Evolutionary conservation across 2,329 filamentous ascomycete genomes (phyloP).

Genomic region (Huntiella savannae): DNA sequence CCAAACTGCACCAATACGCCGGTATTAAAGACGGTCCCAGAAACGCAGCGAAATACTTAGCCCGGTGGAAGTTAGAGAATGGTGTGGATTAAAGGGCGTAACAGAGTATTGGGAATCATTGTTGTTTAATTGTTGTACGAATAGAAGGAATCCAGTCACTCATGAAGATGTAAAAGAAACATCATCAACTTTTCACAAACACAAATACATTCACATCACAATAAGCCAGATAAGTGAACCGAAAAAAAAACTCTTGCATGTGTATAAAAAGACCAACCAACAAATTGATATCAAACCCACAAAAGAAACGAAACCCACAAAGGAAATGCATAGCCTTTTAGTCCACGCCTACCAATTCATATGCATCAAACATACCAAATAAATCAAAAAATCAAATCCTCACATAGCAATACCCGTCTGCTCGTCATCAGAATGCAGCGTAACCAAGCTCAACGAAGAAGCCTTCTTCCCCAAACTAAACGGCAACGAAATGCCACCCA

Average conservation of each 20-base stretch:
- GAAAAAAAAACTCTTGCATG: not conserved
- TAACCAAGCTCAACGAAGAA: constrained; percentile 52
- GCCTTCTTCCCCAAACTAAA: constrained; percentile 48
- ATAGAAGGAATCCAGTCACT: not conserved
- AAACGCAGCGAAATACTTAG: constrained; percentile 42
- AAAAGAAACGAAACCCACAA: not conserved
- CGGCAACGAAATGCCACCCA: constrained; percentile 52
- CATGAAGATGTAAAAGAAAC: constrained; percentile 1
- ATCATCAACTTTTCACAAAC: not conserved
- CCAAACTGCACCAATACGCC: constrained; percentile 34
- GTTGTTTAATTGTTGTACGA: not conserved
- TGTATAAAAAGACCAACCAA: not conserved
- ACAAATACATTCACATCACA: not conserved
- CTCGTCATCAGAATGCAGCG: constrained; percentile 30
- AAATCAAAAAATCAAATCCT: not conserved
- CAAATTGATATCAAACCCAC: not conserved
- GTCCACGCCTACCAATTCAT: not conserved
- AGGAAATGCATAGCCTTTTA: not conserved
- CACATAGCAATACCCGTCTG: not conserved
- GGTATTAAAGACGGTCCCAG: constrained; percentile 33
- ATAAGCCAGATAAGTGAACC: not conserved
- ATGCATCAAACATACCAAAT: no score
- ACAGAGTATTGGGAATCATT: not conserved
- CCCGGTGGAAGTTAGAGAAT: constrained; percentile 50
- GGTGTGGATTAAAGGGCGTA: constrained; percentile 30